Conservation (phyloP, 2,329 filamentous ascomycete genomes). For the Phialophora tarda region DNA sequence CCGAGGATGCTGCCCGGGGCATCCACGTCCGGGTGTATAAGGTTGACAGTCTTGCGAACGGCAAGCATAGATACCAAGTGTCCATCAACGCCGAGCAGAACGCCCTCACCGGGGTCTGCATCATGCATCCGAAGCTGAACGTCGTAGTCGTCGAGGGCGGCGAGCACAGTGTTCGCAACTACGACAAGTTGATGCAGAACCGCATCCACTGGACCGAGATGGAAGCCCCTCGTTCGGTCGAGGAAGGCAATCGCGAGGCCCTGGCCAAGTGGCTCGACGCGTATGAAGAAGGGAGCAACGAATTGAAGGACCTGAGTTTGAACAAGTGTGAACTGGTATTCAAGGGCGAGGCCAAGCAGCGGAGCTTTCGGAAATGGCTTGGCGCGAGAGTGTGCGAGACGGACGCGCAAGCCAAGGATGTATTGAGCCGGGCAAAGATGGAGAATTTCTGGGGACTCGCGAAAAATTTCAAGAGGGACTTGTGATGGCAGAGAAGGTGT, state of each 20-base stretch:
- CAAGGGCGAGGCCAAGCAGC: slow-evolving; percentile 83
- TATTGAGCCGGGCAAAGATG: slow-evolving; percentile 80
- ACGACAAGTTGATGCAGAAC: slow-evolving; percentile 90
- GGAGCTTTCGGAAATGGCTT: slow-evolving; percentile 84
- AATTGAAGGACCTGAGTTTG: slow-evolving; percentile 77
- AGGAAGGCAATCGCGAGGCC: slow-evolving; percentile 65
- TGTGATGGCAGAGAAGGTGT: slow-evolving; percentile 3
- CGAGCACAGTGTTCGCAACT: slow-evolving; percentile 77
- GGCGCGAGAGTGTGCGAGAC: slow-evolving; percentile 86
- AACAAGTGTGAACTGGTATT: slow-evolving; percentile 88
- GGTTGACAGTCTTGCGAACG: slow-evolving; percentile 86
- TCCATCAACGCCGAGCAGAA: slow-evolving; percentile 90
- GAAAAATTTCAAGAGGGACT: slow-evolving; percentile 63
- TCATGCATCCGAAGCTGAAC: slow-evolving; percentile 88
- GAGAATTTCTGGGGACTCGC: slow-evolving; percentile 94
- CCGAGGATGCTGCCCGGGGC: slow-evolving; percentile 84
- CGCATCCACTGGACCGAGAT: slow-evolving; percentile 97
- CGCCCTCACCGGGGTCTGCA: slow-evolving; percentile 83
- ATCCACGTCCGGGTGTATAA: slow-evolving; percentile 87
- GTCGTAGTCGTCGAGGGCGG: slow-evolving; percentile 92
- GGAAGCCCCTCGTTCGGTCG: slow-evolving; percentile 65
- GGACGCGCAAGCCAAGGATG: slow-evolving; percentile 83
- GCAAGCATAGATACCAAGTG: slow-evolving; percentile 91
- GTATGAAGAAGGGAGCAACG: slow-evolving; percentile 70
- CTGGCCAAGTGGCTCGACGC: slow-evolving; percentile 76